A percentile compares a stretch with the other conserved stretches of the same genome.
Conservation (phyloP, 306 rosid species). For the cucumber (Cucumis sativus) region DNA sequence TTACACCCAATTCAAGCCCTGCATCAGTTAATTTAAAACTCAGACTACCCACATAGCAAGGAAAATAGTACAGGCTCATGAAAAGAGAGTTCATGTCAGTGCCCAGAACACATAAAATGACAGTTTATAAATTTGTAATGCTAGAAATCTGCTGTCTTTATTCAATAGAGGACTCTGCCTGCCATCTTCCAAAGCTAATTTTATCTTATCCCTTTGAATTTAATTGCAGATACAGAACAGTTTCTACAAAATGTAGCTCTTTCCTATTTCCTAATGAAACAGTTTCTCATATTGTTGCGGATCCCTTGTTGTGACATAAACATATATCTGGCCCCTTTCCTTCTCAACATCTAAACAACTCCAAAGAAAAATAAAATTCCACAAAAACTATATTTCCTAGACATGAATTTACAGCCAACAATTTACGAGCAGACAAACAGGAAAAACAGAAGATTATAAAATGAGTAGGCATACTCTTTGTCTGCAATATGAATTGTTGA, state of each 20-base stretch:
- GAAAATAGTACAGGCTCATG: neutral
- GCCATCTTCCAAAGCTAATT: neutral
- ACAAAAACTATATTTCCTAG: neutral
- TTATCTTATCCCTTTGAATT: neutral
- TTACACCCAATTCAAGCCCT: neutral
- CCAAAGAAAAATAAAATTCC: neutral
- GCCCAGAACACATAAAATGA: neutral
- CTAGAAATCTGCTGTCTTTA: neutral
- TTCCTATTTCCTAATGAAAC: neutral
- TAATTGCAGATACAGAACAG: neutral
- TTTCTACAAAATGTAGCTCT: neutral
- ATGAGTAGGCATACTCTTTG: slow-evolving; percentile 50
- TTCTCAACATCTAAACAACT: neutral
- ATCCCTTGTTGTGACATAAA: neutral
- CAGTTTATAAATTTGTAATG: no score
- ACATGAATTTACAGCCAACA: neutral
- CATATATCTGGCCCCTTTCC: neutral
- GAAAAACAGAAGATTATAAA: neutral
- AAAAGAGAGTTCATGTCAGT: neutral
- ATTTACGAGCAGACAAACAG: neutral
- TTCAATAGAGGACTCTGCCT: neutral
- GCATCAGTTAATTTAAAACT: neutral
- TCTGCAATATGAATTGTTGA: slow-evolving; percentile 96
- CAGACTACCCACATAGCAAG: neutral
- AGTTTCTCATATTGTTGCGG: neutral